Base-by-base conservation (phyloP, 805 yeast genomes). In the Starmerella ratchasimensis region DNA sequence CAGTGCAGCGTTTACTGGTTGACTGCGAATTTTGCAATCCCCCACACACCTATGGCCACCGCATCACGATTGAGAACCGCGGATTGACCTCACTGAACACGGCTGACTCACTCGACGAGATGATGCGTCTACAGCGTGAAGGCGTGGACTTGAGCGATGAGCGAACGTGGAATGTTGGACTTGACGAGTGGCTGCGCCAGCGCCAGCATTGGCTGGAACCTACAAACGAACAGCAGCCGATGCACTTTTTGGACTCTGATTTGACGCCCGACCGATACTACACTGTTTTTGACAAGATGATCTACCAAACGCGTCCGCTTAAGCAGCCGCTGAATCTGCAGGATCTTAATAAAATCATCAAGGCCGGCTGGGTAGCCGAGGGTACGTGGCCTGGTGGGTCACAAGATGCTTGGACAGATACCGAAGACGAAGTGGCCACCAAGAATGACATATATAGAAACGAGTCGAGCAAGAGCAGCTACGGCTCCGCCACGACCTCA, bases 331-430 rank as follows among this genome's bases (percentile, higher is more conserved):
- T 88, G 59, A 82, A 80, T 56, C 67, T 88, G 49, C 65, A 63
- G 41, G 94, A 83, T 54, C 72, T 80, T 29, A 54, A 83, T 36
- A 68, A 69, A 46, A 70, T 86, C 18, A 68, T 86, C 29, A 74
- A 81, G 50, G 71, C 79, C 3, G 95, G 95, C 15, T 86, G 97
- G 97, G 67, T 69, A 13, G 76, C 74, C 42, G 73, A 73, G 17
- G 82, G 76, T 35, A 71, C 73, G 47, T 86, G 90, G 88, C 51
- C 56, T 39, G 44, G 53, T 45, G 27, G 49, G 30, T 44, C 23
- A 22, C 50, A 49, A 30, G 52, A 48, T 28, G 44, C 35, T 15
- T 49, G 53, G 53, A 41, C 47, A 31, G 41, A 44, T 19, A 41
- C 41, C 19, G 44, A 37, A n/a, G 50, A 36, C 26, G 39, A 32